Evolutionary conservation across 2,329 filamentous ascomycete genomes (phyloP).

Genomic region (Hymenoscyphus albidus): DNA sequence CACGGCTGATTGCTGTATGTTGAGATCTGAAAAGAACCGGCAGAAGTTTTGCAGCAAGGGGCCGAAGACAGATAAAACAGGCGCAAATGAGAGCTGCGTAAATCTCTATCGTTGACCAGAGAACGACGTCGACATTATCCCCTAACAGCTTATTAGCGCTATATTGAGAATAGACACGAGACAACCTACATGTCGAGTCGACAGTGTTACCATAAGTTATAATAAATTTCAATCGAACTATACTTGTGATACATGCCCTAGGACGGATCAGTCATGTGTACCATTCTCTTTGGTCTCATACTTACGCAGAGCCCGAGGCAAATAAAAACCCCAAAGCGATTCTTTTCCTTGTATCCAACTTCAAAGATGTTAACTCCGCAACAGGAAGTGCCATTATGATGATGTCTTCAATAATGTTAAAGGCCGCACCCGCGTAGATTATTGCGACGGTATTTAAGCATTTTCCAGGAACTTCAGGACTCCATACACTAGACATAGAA

Average conservation of each 20-base stretch:
- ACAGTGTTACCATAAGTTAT: constrained; percentile 31
- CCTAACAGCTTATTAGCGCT: not conserved
- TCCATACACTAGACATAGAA: constrained; percentile 15
- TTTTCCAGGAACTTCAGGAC: constrained; percentile 25
- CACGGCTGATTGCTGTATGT: not conserved
- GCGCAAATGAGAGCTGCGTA: constrained; percentile 27
- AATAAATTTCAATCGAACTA: constrained; percentile 61
- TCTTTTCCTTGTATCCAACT: constrained; percentile 61
- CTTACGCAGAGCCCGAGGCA: constrained; percentile 62
- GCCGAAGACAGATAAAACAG: constrained; percentile 22
- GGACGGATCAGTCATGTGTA: constrained; percentile 9
- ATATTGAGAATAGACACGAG: not conserved
- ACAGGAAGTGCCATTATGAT: constrained; percentile 64
- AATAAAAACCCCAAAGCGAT: constrained; percentile 63
- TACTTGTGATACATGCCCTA: constrained; percentile 48
- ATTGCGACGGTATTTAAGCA: constrained; percentile 62
- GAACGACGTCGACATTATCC: constrained; percentile 17
- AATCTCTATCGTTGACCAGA: constrained; percentile 17
- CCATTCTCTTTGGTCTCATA: constrained; percentile 22
- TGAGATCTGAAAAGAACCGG: constrained; percentile 16
- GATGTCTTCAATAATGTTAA: constrained; percentile 66
- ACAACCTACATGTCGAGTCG: constrained; percentile 23
- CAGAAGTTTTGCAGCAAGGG: constrained; percentile 18
- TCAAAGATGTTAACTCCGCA: constrained; percentile 59
- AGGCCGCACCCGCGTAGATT: constrained; percentile 61